Evolutionary conservation across 2,329 filamentous ascomycete species (phyloP).

Genomic region (Cladophialophora psammophila): DNA sequence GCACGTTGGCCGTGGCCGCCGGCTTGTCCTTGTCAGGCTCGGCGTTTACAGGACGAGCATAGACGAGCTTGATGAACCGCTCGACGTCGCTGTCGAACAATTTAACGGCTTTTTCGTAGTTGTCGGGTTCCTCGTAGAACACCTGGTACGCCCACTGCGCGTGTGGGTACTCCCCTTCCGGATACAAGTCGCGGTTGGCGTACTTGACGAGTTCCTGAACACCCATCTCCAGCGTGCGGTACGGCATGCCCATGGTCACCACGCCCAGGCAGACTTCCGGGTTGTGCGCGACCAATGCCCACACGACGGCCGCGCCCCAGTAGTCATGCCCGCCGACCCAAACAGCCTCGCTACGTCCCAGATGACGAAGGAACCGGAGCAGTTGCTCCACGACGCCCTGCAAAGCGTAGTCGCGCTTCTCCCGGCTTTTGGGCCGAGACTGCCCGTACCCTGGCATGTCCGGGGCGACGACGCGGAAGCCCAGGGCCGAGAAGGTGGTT

Average conservation of each 20-base stretch:
- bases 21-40: slow-evolving; percentile 17
- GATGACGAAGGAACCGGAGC: slow-evolving; percentile 24
- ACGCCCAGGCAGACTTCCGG: slow-evolving; percentile 31
- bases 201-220: slow-evolving; percentile 46
- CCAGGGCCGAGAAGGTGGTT: slow-evolving; percentile 48
- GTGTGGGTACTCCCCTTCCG: slow-evolving; percentile 49
- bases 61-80: slow-evolving; percentile 19
- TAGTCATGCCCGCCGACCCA: slow-evolving; percentile 37
- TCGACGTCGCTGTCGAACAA: slow-evolving; percentile 25
- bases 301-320: slow-evolving; percentile 37
- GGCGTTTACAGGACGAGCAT: not conserved
- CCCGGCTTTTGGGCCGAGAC: slow-evolving; percentile 17
- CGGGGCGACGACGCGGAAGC: slow-evolving; percentile 50
- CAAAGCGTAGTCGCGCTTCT: slow-evolving; percentile 24
- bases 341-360: slow-evolving; percentile 35
- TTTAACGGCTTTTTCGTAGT: slow-evolving; percentile 20
- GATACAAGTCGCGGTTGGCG: slow-evolving; percentile 56
- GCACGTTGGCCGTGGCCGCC: slow-evolving; percentile 19
- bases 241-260: slow-evolving; percentile 50
- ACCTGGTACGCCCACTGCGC: slow-evolving; percentile 33
- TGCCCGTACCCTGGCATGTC: slow-evolving; percentile 52
- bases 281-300: slow-evolving; percentile 30
- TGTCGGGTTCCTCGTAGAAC: slow-evolving; percentile 25
- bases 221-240: slow-evolving; percentile 52
- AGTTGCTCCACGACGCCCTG: slow-evolving; percentile 24